These are phyloP conservation scores for Penicillium verhagenii DNA, from an alignment of 495 filamentous ascomycete genomes.

Conservation along the genomic window DNA sequence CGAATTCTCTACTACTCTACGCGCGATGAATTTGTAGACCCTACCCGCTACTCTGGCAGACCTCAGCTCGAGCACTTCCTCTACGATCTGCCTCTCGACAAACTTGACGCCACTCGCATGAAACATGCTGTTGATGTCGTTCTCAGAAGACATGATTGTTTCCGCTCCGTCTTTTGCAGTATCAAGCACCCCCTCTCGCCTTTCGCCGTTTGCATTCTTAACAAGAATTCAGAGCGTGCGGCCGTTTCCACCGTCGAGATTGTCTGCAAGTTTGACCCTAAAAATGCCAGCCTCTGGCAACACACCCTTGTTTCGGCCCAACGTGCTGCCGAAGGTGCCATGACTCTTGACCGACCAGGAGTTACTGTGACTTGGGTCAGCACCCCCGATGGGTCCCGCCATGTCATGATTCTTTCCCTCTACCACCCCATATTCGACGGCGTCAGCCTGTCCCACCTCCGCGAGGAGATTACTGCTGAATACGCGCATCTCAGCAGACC, in stretches of 20 bases:
- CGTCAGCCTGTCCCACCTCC: neutral
- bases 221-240: neutral
- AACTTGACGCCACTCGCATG: neutral
- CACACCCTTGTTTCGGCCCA: neutral
- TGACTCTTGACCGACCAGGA: neutral
- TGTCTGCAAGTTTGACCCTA: neutral
- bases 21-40: neutral
- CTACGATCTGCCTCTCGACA: neutral
- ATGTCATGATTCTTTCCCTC: neutral
- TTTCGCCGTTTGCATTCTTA: neutral
- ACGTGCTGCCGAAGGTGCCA: neutral
- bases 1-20: conserved; percentile 56
- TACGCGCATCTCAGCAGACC: neutral
- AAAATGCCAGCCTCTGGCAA: neutral
- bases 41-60: neutral
- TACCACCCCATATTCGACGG: neutral
- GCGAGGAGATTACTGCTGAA: neutral
- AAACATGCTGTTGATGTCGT: neutral
- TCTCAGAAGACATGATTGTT: neutral
- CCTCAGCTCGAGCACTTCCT: neutral
- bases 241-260: neutral
- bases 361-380: neutral
- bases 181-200: neutral
- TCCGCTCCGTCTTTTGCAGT: neutral
- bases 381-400: neutral